Percentiles rank a stretch among this genome's conserved stretches.
phyloP scores from a whole-genome alignment of 257 asterid species.

The Nicotiana tomentosiformis region DNA sequence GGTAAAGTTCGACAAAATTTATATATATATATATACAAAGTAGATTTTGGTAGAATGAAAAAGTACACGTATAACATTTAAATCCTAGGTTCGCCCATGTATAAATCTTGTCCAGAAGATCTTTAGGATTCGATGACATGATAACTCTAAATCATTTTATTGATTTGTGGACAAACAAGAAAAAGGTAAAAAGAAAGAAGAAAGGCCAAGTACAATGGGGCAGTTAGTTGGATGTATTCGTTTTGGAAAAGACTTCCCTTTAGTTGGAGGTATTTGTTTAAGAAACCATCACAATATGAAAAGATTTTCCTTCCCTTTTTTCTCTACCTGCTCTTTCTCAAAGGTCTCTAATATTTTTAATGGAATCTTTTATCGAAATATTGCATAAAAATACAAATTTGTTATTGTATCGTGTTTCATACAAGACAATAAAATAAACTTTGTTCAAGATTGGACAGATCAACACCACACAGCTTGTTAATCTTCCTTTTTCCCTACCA shows the following conservation, averaged over 20 bases:
- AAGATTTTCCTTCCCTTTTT: not conserved
- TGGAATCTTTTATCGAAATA: no score
- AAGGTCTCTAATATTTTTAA: no score
- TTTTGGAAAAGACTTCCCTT: not conserved
- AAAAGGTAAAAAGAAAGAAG: not conserved
- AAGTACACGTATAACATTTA: fast-evolving
- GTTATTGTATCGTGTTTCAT: not conserved
- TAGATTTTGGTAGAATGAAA: fast-evolving
- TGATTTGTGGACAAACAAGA: not conserved
- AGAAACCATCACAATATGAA: not conserved
- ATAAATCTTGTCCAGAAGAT: no score
- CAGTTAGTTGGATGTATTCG: not conserved
- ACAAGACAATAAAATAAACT: not conserved
- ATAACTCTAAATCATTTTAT: not conserved
- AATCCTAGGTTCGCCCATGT: no score
- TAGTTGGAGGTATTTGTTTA: not conserved
- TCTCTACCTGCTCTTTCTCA: not conserved
- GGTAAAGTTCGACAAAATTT: no score
- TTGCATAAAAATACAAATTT: no score
- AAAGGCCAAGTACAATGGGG: not conserved
- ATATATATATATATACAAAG: no score
- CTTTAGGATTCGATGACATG: not conserved
- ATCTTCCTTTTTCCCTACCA: not conserved
- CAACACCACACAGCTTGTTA: not conserved
- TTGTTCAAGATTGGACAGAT: not conserved